Conservation (phyloP, 192 early-diverging fungal genomes). For the Powellomyces hirtus region DNA sequence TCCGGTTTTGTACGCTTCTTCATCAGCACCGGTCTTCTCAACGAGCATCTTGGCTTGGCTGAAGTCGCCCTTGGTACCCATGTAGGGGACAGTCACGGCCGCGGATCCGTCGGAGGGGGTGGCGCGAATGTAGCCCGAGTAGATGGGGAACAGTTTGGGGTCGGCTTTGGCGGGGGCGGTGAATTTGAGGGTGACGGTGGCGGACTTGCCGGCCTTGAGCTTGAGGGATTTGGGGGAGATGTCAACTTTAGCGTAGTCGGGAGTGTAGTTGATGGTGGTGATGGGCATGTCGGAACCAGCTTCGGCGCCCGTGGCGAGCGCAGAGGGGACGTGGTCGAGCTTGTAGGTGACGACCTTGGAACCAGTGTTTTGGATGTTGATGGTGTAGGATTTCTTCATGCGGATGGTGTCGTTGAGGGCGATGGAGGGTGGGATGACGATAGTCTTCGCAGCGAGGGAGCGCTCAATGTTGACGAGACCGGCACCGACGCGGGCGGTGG, state of each 20-base stretch:
- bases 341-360: slow-evolving; percentile 13
- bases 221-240: slow-evolving; percentile 12
- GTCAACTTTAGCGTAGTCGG: slow-evolving; percentile 15
- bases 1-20: background rate
- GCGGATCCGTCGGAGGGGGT: slow-evolving; percentile 6
- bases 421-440: slow-evolving; percentile 48
- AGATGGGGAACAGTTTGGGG: slow-evolving; percentile 26
- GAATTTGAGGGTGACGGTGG: slow-evolving; percentile 28
- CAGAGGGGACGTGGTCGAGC: slow-evolving; percentile 16
- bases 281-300: slow-evolving; percentile 27
- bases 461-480: slow-evolving; percentile 73
- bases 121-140: slow-evolving; percentile 29
- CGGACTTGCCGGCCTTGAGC: slow-evolving; percentile 30
- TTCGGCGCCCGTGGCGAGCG: slow-evolving; percentile 6
- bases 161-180: slow-evolving; percentile 17
- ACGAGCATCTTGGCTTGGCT: slow-evolving; percentile 8
- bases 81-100: slow-evolving; percentile 25
- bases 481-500: slow-evolving; percentile 65
- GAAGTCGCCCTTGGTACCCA: slow-evolving; percentile 25
- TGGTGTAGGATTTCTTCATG: background rate
- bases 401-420: slow-evolving; percentile 39
- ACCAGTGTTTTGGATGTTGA: slow-evolving; percentile 33
- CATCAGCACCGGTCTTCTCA: background rate
- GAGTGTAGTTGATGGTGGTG: slow-evolving; percentile 4
- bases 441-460: slow-evolving; percentile 52